A percentile compares a stretch with the other conserved stretches of the same genome.
Evolutionary conservation across 192 early-diverging fungal species (phyloP).

Genomic region (Helicostylum pulchrum): DNA sequence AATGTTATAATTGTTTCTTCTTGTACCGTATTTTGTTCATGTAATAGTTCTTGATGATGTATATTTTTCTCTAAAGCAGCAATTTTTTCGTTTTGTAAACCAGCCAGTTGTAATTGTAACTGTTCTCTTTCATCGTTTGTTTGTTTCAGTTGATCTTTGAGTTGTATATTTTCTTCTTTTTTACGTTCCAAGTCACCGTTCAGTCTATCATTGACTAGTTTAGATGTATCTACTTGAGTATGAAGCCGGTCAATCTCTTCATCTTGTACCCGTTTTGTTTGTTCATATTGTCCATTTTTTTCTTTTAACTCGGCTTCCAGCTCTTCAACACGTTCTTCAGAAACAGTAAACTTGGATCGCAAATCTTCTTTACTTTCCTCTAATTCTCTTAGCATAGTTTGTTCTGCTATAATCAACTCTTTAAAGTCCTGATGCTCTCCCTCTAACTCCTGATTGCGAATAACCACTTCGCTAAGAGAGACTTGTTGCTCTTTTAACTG

Average conservation of each 20-base stretch:
- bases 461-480: not conserved
- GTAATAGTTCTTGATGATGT: not conserved
- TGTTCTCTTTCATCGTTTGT: not conserved
- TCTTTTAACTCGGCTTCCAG: not conserved
- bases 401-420: constrained; percentile 10
- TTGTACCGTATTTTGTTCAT: not conserved
- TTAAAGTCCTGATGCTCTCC: constrained; percentile 22
- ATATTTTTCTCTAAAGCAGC: not conserved
- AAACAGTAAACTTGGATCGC: constrained; percentile 3
- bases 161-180: not conserved
- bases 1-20: not conserved
- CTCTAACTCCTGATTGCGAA: constrained; percentile 1
- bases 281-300: not conserved
- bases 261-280: constrained; percentile 7
- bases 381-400: constrained; percentile 19
- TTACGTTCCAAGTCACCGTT: not conserved
- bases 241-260: constrained; percentile 8
- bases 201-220: not conserved
- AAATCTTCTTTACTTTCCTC: constrained; percentile 25
- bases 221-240: constrained; percentile 6
- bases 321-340: constrained; percentile 16
- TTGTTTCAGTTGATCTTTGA: not conserved
- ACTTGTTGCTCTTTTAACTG: not conserved
- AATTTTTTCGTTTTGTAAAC: not conserved
- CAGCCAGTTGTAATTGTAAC: not conserved